Conservation (phyloP, 2,329 filamentous ascomycete genomes). For the Xylariaceae sp. region DNA sequence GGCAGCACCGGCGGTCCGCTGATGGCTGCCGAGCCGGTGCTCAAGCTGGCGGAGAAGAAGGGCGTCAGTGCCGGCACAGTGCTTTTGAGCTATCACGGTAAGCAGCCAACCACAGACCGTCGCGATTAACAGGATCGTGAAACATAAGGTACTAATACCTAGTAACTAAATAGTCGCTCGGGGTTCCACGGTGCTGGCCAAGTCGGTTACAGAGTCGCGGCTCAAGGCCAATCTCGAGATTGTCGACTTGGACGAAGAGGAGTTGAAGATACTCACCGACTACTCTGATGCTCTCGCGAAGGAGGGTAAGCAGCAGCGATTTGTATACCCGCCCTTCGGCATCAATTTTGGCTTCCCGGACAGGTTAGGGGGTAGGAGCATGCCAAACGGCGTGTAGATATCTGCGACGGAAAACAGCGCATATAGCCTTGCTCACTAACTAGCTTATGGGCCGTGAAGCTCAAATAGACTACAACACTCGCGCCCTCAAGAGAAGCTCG, state of each 20-base stretch:
- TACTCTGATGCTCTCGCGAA: slow-evolving; percentile 47
- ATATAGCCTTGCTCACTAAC: too few relatives aligned
- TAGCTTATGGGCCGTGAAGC: too few relatives aligned
- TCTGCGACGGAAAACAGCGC: too few relatives aligned
- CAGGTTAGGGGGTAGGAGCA: slow-evolving; percentile 38
- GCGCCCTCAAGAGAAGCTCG: too few relatives aligned
- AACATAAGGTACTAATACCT: background rate
- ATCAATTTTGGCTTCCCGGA: slow-evolving; percentile 69
- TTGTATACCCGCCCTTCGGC: slow-evolving; percentile 64
- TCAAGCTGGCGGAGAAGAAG: slow-evolving; percentile 60
- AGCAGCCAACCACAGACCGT: too few relatives aligned
- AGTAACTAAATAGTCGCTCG: slow-evolving; percentile 53
- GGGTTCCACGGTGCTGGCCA: slow-evolving; percentile 65
- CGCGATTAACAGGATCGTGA: too few relatives aligned
- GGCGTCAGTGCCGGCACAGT: slow-evolving; percentile 56
- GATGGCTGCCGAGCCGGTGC: slow-evolving; percentile 55
- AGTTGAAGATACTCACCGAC: slow-evolving; percentile 51
- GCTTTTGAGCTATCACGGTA: slow-evolving; percentile 67
- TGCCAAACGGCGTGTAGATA: slow-evolving; percentile 26
- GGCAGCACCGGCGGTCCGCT: slow-evolving; percentile 61
- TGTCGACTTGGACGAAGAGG: slow-evolving; percentile 58
- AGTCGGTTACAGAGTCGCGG: slow-evolving; percentile 62
- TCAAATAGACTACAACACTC: too few relatives aligned
- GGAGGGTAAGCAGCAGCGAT: slow-evolving; percentile 51
- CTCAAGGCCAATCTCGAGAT: slow-evolving; percentile 67